Evolutionary conservation across 225 moss, liverwort and hornwort genomes (phyloP), one percentile per base, ranked within the genome.

Genomic region (Pseudoscleropodium purum): DNA sequence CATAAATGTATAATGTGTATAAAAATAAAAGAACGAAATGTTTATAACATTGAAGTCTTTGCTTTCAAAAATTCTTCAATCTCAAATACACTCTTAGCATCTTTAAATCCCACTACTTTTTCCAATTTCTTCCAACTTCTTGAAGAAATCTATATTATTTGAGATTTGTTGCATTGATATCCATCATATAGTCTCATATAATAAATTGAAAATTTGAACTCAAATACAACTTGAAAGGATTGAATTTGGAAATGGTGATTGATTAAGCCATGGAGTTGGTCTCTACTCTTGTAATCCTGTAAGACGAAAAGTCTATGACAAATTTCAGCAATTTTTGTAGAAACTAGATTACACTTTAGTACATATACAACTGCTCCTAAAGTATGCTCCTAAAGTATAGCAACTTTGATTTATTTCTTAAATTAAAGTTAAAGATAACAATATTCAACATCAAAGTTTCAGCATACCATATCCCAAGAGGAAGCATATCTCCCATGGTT

Each of bases 1-100:
- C 0, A 0, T 4, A 76, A 76, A 51, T 6, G 4, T 13, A 8
- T 12, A 7, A 7, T 1, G 0, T 33, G 5, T 51, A 20, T 21
- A 76, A 11, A 20, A 75, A 13, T 25, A 60, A 51, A 27, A 49
- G 1, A 13, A 51, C 5, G 8, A 13, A 75, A 18, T 5, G 0
- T 64, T 64, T 2, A 64, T 31, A 31, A 8, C 0, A 0, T 33
- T 17, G 33, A 33, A 0, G 7, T 76, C 49, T 33, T 8, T 52
- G 2, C 3, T 31, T 4, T 2, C 11, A 12, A 23, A 29, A 19
- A 23, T 19, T 34, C 30, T 29, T 49, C 30, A 56, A 20, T 56
- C 4, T 75, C 20, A 76, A 76, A 2, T 51, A 2, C 3, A 34
- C 13, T 77, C 3, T 34, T 1, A 23, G 2, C 52, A 77, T 52